These are phyloP conservation scores for Orychophragmus violaceus DNA, from an alignment of 345 rosid genomes.

Conservation along the genomic window DNA sequence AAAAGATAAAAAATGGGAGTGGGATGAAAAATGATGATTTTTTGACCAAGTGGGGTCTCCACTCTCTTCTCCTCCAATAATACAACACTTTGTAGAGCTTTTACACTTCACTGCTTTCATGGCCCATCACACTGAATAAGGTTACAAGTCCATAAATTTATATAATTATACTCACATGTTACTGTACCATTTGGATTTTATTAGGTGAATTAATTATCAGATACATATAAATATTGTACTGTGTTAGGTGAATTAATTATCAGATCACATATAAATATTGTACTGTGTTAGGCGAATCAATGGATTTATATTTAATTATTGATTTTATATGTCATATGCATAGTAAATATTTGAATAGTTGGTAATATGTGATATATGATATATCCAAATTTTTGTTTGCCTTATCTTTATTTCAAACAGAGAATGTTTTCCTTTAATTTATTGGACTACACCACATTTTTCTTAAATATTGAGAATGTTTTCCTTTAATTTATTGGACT, in stretches of 20 bases:
- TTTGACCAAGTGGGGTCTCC: conserved; percentile 7
- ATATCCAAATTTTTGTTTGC: not conserved
- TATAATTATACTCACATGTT: not conserved
- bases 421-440: not conserved
- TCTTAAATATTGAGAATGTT: not conserved
- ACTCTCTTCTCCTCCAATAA: not conserved
- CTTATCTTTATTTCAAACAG: not conserved
- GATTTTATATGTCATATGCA: not conserved
- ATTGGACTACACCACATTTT: not conserved
- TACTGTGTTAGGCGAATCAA: no score
- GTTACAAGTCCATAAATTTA: not conserved
- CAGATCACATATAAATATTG: not conserved
- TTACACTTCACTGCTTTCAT: not conserved
- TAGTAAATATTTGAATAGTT: not conserved
- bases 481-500: not conserved
- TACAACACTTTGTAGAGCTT: not conserved
- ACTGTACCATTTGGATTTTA: not conserved
- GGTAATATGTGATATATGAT: not conserved
- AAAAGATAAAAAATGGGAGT: not conserved
- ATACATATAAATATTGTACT: not conserved
- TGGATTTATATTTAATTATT: not conserved
- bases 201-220: not conserved
- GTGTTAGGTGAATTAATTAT: not conserved
- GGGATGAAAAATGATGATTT: conserved; percentile 5
- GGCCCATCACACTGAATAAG: conserved; percentile 16